A percentile compares a stretch with the other conserved stretches of the same genome.
These are phyloP conservation scores for Teunomyces aglyptinius DNA, from an alignment of 805 yeast genomes.

Conservation along the genomic window DNA sequence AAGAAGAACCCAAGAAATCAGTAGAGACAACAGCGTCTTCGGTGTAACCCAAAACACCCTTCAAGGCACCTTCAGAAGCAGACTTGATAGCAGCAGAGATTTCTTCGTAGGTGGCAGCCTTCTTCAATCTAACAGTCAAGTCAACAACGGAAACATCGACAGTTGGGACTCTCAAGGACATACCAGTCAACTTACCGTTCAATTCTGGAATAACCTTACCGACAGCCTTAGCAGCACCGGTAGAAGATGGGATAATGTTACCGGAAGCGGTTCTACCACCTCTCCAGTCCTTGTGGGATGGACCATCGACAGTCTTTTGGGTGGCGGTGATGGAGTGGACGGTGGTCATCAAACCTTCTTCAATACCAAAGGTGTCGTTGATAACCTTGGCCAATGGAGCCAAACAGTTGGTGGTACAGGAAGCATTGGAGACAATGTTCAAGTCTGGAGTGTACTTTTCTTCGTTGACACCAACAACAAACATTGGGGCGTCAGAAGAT, in stretches of 20 bases:
- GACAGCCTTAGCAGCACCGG: conserved; percentile 39
- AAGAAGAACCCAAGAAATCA: conserved; percentile 29
- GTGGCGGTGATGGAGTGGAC: conserved; percentile 39
- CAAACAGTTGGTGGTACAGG: conserved; percentile 38
- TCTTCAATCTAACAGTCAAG: conserved; percentile 33
- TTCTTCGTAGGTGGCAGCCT: conserved; percentile 31
- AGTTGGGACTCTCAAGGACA: conserved; percentile 37
- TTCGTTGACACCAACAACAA: conserved; percentile 35
- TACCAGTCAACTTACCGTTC: conserved; percentile 37
- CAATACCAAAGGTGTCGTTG: conserved; percentile 34
- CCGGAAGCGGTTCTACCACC: conserved; percentile 39
- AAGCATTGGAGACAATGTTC: conserved; percentile 33
- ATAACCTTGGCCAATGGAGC: conserved; percentile 38
- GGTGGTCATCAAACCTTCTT: conserved; percentile 38
- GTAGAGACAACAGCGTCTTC: conserved; percentile 35
- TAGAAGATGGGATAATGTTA: conserved; percentile 36
- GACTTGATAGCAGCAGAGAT: conserved; percentile 30
- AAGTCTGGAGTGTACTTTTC: conserved; percentile 33
- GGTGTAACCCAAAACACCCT: conserved; percentile 36
- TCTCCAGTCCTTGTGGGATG: conserved; percentile 40
- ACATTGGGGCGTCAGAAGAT: conserved; percentile 37
- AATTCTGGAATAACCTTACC: conserved; percentile 38
- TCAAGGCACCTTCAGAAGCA: conserved; percentile 32
- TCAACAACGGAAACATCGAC: conserved; percentile 36
- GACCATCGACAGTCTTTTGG: conserved; percentile 38